Evolutionary conservation across 768 basidiomycete genomes (phyloP), one percentile per base, ranked within the genome.

Genomic region (Sarcomyxa edulis): DNA sequence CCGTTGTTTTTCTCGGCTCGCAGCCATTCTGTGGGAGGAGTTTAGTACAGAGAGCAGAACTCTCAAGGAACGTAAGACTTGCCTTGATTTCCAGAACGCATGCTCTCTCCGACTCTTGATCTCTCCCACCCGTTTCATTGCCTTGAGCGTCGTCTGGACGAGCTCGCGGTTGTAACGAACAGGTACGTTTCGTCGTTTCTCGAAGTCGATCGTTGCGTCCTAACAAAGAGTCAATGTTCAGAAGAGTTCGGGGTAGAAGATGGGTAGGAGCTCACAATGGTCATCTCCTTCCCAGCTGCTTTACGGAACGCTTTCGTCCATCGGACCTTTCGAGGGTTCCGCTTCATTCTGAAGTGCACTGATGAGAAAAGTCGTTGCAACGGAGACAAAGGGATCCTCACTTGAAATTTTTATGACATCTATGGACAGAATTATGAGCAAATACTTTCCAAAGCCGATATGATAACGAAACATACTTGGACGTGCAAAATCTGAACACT

Each of bases 381-480:
- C 7, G 10, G 18, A 26, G 12, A 7, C 8, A 39, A n/a, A n/a
- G n/a, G n/a, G n/a, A n/a, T n/a, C 58, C 76, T 48, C 53, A 91
- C 92, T 99, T 99, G 81, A 99, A 99, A 65, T 97, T 99, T 68
- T 98, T 98, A 64, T 97, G 90, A 60, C 96, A 96, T 72, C 90
- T n/a, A n/a, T 94, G 37, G 10, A 36, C 38, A 15, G 5, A 39
- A 16, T 51, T 11, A 53, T 41, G 14, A 39, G 24, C 4, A 27
- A 30, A 43, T 16, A 30, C 18, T 18, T 3, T 19, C 16, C 15
- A 32, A 23, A 29, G 18, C 33, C 9, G 28, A 32, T 14, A n/a
- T 6, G 6, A 10, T 32, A 40, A 29, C 12, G 16, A 37, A 21
- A 58, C 83, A 52, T 49, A 99, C 89, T 98, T 98, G 57, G 90